Base-by-base conservation (phyloP, 345 rosid species). In the Sisymbrium altissimum region DNA sequence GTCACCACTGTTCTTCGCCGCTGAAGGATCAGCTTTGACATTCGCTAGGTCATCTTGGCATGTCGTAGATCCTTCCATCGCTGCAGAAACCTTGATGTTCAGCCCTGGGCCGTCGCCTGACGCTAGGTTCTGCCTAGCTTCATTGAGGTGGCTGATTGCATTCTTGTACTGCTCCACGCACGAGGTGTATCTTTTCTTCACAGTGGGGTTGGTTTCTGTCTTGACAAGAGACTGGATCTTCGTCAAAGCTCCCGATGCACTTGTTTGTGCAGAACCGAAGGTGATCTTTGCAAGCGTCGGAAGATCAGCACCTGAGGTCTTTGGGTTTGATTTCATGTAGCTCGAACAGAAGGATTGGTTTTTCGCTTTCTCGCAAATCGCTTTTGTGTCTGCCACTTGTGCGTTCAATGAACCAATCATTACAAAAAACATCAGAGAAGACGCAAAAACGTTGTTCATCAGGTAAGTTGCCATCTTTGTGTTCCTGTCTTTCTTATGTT, bases 21-120 rank as follows among this genome's bases (percentile, higher is more conserved):
- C 29, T 19, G 60, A 44, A 18, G 71, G 70, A 48, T 76, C 80
- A 19, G 63, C 66, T 36, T 76, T 70, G 11, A 54, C 7, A 13
- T 55, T 63, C 5, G 43, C 18, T 4, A 76, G 29, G 7, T 41
- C 52, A 29, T 63, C 66, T 63, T 62, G 41, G 46, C 71, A 76
- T 55, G 71, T 54, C 18, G 74, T 44, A 11, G 70, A 14, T 54
- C 75, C 75, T 62, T 35, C 43, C 66, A 76, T 76, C 9, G 79
- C 75, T 35, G 75, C 75, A 54, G 79, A 76, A 5, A 76, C 70
- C 75, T 76, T 69, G 7, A 63, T 76, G 66, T 76, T 70, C 66
- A 76, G 5, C 35, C 71, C 71, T 45, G 15, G 0, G 0, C 65
- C 59, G 63, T 76, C 70, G 1, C 65, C n/a, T 68, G 70, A n/a